phyloP scores from a whole-genome alignment of 192 early-diverging fungal species.

The Gigaspora rosea region DNA sequence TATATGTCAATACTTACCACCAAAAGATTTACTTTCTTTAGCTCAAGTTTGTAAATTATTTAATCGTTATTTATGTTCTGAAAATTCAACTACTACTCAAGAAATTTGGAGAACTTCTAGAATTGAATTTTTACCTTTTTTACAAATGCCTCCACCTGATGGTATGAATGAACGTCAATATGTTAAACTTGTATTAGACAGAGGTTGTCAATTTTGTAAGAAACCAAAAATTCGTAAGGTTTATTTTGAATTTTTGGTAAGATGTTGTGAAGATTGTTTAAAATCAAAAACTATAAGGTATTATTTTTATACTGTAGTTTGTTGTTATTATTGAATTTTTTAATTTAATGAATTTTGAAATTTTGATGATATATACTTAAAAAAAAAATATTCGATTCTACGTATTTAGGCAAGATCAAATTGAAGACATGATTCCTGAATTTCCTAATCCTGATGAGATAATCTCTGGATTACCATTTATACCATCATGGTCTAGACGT shows the following conservation, averaged over 20 bases:
- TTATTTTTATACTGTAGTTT: neutral
- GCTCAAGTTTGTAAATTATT: constrained; percentile 25
- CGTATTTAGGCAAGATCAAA: neutral
- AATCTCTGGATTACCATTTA: neutral
- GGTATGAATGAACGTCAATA: constrained; percentile 19
- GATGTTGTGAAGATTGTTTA: constrained; percentile 19
- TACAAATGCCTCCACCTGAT: constrained; percentile 19
- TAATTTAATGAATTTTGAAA: neutral
- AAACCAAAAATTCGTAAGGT: constrained; percentile 19
- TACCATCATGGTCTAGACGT: neutral
- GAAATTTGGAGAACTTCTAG: constrained; percentile 19
- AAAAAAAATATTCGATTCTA: neutral
- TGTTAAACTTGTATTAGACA: constrained; percentile 7
- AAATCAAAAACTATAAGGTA: constrained; percentile 7
- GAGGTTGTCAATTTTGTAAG: constrained; percentile 24
- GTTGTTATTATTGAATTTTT: neutral
- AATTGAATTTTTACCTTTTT: neutral
- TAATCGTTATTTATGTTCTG: constrained; percentile 2
- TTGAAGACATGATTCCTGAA: neutral
- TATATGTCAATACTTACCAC: constrained; percentile 23
- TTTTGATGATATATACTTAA: too few relatives aligned
- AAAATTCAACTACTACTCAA: constrained; percentile 21
- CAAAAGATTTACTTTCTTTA: constrained; percentile 5
- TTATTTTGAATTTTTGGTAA: constrained; percentile 25
- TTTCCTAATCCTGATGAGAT: neutral